Percentiles rank a stretch among this genome's conserved stretches.
phyloP scores from a whole-genome alignment of 148 eudicot species.

The Tetragonia tetragonoides region DNA sequence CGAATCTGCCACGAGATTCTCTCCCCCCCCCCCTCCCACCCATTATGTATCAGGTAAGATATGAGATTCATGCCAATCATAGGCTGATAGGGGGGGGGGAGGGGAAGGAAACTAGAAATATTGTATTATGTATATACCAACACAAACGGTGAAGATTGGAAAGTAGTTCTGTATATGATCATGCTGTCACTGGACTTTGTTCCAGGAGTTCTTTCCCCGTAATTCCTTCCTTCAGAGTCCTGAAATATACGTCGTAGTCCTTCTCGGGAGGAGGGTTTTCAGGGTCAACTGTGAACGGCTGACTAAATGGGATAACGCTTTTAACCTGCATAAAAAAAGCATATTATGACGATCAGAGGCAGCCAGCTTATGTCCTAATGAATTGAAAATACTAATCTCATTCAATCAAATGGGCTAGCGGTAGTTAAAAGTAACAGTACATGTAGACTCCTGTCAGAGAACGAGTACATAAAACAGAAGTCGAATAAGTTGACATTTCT shows the following conservation, averaged over 20 bases:
- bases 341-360: not conserved
- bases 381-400: not conserved
- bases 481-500: not conserved
- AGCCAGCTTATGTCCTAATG: not conserved
- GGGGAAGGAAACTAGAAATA: too few species aligned
- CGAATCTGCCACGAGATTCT: too few species aligned
- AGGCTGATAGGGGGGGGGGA: too few species aligned
- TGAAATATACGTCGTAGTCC: constrained; percentile 79
- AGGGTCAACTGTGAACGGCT: constrained; percentile 82
- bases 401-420: not conserved
- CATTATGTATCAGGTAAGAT: too few species aligned
- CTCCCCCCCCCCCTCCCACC: too few species aligned
- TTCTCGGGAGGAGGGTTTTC: constrained; percentile 95
- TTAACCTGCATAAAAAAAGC: constrained; percentile 61
- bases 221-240: constrained; percentile 74
- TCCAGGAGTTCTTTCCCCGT: constrained; percentile 91
- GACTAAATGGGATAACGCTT: constrained; percentile 83
- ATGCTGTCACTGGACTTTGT: constrained; percentile 46
- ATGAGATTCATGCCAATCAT: too few species aligned
- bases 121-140: not conserved
- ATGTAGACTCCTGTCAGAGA: not conserved
- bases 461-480: not conserved
- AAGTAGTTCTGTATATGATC: constrained; percentile 12
- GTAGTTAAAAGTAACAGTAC: not conserved
- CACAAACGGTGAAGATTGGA: not conserved